A percentile compares a stretch with the other conserved stretches of the same genome.
Evolutionary conservation across 257 asterid species (phyloP).

Genomic region (Agastache rugosa): DNA sequence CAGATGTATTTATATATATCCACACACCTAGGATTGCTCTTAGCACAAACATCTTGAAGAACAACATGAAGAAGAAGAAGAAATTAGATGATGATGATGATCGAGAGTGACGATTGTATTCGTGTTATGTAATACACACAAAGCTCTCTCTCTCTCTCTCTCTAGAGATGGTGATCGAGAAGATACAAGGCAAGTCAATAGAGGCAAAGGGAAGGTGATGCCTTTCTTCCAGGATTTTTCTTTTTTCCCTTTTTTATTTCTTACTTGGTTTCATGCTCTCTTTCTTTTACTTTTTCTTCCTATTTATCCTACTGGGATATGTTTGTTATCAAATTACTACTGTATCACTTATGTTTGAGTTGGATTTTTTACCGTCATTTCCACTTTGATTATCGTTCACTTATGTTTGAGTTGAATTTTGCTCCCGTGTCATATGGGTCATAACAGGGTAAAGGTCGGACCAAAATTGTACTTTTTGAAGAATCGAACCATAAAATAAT

Average conservation of each 20-base stretch:
- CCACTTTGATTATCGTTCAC: background rate
- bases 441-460: too few species aligned
- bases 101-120: background rate
- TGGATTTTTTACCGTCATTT: background rate
- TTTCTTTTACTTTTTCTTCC: background rate
- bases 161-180: background rate
- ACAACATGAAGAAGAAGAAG: slow-evolving; percentile 8
- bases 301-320: background rate
- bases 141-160: background rate
- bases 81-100: too few species aligned
- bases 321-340: background rate
- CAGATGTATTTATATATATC: slow-evolving; percentile 5
- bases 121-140: background rate
- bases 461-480: too few species aligned
- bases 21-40: background rate
- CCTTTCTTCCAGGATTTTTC: slow-evolving; percentile 53
- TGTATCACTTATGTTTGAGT: background rate
- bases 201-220: slow-evolving; percentile 59
- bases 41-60: background rate
- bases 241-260: too few species aligned
- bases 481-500: too few species aligned
- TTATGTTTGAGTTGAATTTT: too few species aligned
- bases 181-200: slow-evolving; percentile 46
- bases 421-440: too few species aligned
- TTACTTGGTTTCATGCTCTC: background rate